Percentiles rank a stretch among this genome's conserved stretches.
These are phyloP conservation scores for Coniferiporia weirii DNA, from an alignment of 1,284 basidiomycete genomes.

Conservation along the genomic window DNA sequence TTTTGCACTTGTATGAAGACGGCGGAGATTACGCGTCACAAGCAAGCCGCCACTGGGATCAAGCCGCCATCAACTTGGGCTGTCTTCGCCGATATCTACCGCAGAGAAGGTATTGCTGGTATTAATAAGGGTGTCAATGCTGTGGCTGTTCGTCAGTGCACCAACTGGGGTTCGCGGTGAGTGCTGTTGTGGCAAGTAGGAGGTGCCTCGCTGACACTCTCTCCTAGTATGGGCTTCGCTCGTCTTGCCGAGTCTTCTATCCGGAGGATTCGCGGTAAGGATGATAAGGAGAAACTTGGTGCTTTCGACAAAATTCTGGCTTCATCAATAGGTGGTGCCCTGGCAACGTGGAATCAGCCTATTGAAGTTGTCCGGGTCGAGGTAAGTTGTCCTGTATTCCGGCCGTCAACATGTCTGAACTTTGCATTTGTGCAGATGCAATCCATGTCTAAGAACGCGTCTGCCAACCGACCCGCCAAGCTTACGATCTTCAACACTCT, in stretches of 20 bases:
- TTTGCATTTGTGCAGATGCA: slow-evolving; percentile 70
- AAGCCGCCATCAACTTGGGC: slow-evolving; percentile 93
- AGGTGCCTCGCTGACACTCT: not conserved
- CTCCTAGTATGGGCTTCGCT: slow-evolving; percentile 89
- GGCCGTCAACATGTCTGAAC: not conserved
- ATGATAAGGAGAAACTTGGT: slow-evolving; percentile 70
- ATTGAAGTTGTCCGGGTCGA: slow-evolving; percentile 96
- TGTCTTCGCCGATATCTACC: slow-evolving; percentile 93
- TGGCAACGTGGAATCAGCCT: slow-evolving; percentile 99
- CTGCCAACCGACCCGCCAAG: slow-evolving; percentile 81
- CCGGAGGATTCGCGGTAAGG: slow-evolving; percentile 71
- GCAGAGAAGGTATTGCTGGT: slow-evolving; percentile 87
- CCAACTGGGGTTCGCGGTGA: slow-evolving; percentile 98
- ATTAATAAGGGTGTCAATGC: slow-evolving; percentile 99
- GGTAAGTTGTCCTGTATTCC: slow-evolving; percentile 35
- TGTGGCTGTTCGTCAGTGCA: slow-evolving; percentile 94
- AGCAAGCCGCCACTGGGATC: slow-evolving; percentile 85
- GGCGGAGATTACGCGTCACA: slow-evolving; percentile 96
- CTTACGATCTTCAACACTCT: slow-evolving; percentile 90
- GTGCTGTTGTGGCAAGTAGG: slow-evolving; percentile 24
- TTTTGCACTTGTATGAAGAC: slow-evolving; percentile 99
- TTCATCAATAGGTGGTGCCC: slow-evolving; percentile 90
- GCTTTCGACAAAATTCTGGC: slow-evolving; percentile 86
- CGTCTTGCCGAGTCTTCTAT: slow-evolving; percentile 86
- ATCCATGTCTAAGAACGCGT: slow-evolving; percentile 85